Evolutionary conservation across 148 eudicot genomes (phyloP), one percentile per base, ranked within the genome.

Genomic region (Nepenthes gracilis): DNA sequence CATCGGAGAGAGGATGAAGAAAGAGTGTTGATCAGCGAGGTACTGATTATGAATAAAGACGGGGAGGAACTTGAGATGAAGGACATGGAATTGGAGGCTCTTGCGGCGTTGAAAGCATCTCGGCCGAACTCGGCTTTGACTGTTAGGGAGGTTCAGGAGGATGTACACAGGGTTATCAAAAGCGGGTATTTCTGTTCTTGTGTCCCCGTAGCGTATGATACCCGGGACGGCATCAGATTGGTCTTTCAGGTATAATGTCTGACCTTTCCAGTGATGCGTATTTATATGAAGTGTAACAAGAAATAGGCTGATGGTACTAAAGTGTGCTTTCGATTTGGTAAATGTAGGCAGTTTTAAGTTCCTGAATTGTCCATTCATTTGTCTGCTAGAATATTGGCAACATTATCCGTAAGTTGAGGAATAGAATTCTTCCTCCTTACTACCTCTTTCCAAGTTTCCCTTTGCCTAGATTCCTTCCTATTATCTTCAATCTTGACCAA

Each of bases 21-120:
- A 78, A 83, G 97, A 60, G 97, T 88, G 68, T 62, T 92, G 80
- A 86, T 92, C 5, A 88, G 99, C 49, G 96, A 93, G 78, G 96
- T 93, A 4, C 57, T 84, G 60, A 95, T 93, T 54, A 81, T 88
- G 80, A 84, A 73, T 64, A 93, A 88, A 70, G 96, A 89, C 33
- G 99, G 99, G 34, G 99, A 93, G 45, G 95, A 81, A 66, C 71
- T 93, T 35, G 97, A 90, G 67, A 75, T 80, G 76, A 83, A 81
- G 70, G 99, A 93, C 58, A 64, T 93, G 71, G 99, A 86, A 62
- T 53, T 43, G n/a, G 99, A 93, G 68, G 99, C 86, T 0, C 55
- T 89, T 35, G 72, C 70, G n/a, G 95, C 96, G 7, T 70, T 93
- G 59, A 86, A 86, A 77, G 90, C 86, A 4, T 82, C 81, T 36